Evolutionary conservation across 768 basidiomycete species (phyloP), one percentile per base, ranked within the genome.

Genomic region (button mushroom (Agaricus bisporus)): DNA sequence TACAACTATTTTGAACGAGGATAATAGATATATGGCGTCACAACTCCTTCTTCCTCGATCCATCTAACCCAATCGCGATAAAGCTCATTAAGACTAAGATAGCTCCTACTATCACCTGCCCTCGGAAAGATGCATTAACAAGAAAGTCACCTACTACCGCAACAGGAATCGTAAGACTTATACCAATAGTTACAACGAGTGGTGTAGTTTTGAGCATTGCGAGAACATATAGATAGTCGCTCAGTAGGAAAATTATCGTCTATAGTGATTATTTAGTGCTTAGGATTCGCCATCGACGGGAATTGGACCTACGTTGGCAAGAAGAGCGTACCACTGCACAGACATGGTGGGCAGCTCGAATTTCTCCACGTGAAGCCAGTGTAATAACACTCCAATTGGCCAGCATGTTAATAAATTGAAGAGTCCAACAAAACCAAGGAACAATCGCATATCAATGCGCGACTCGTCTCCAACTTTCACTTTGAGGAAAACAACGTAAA

Each of bases 191-290:
- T 14, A 89, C 95, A n/a, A 97, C 89, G 7, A 95, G 73, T 0
- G 95, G 95, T 1, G 94, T 94, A 6, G 95, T 98, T 72, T 95
- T 95, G 57, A 98, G 81, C 93, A 98, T 95, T 2, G 94, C 88
- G 17, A 91, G 63, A 32, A 91, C 82, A 65, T 91, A 92, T 43
- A 93, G 64, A 63, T 87, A 95, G 68, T 97, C 93, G 56, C 87
- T 90, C 6, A 80, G 81, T 22, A 89, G 68, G 0, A 91, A 91
- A 61, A 94, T 91, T 32, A 72, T 70, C 88, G 91, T 92, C 86
- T 95, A 59, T 5, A 15, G 32, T n/a, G 26, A 12, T 45, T 32
- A 32, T 41, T 39, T 44, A 15, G 15, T 15, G 9, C 25, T 22
- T 20, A 3, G 11, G 32, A 32, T 32, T 14, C 15, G 14, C 37